These are phyloP conservation scores for Scolecobasidium constrictum DNA, from an alignment of 2,329 filamentous ascomycete species.

Conservation along the genomic window DNA sequence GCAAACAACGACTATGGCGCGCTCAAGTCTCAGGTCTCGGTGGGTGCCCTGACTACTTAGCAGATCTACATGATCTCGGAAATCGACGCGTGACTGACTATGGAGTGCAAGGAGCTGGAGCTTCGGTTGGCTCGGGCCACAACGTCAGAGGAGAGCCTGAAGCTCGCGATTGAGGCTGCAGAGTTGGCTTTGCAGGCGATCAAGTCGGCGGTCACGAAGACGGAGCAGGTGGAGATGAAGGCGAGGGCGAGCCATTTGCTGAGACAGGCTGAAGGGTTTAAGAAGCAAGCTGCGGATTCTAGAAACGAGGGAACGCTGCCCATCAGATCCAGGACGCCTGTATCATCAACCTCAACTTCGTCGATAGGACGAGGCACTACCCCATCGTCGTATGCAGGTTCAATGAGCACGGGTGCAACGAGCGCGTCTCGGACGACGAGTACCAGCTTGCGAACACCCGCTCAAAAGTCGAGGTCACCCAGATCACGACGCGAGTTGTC, in stretches of 20 bases:
- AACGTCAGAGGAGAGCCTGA: conserved; percentile 58
- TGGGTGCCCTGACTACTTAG: too few species aligned
- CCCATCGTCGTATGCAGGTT: background rate
- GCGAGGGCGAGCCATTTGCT: conserved; percentile 61
- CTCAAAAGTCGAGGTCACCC: background rate
- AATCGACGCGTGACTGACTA: too few species aligned
- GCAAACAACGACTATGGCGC: too few species aligned
- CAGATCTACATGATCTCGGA: too few species aligned
- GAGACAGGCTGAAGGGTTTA: conserved; percentile 64
- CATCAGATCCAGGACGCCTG: background rate
- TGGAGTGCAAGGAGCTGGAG: too few species aligned
- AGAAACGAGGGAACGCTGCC: background rate
- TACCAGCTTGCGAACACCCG: background rate
- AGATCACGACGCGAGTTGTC: conserved; percentile 49
- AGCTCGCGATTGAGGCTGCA: conserved; percentile 63
- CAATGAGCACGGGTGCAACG: too few species aligned
- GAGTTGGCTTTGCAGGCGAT: conserved; percentile 75
- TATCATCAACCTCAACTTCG: background rate
- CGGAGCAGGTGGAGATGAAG: conserved; percentile 56
- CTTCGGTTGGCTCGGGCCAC: too few species aligned
- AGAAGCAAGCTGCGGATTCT: conserved; percentile 26
- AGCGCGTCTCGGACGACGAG: too few species aligned
- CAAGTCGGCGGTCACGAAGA: conserved; percentile 45
- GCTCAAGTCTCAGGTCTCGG: too few species aligned
- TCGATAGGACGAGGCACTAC: background rate